Evolutionary conservation across 2,329 filamentous ascomycete species (phyloP).

Genomic region (Botrytis fabae): DNA sequence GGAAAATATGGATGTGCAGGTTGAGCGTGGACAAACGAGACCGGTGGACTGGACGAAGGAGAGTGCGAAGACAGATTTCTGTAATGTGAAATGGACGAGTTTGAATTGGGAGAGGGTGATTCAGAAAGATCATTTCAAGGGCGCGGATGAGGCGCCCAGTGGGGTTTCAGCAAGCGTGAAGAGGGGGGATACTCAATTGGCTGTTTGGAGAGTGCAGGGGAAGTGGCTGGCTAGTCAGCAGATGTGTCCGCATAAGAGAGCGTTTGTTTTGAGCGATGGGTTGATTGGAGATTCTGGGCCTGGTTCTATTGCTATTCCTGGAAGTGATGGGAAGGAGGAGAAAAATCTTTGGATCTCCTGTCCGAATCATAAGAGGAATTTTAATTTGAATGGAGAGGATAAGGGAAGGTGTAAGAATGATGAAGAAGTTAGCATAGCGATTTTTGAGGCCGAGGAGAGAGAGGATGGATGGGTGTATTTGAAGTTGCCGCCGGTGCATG

Average conservation of each 20-base stretch:
- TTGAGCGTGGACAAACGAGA: conserved; percentile 67
- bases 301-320: neutral
- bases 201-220: conserved; percentile 79
- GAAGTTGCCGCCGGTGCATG: conserved; percentile 75
- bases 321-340: neutral
- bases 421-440: conserved; percentile 73
- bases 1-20: conserved; percentile 67
- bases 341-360: conserved; percentile 82
- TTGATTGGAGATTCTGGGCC: conserved; percentile 59
- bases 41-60: conserved; percentile 78
- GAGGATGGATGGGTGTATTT: conserved; percentile 77
- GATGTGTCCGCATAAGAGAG: conserved; percentile 91
- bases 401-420: conserved; percentile 76
- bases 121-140: conserved; percentile 66
- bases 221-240: conserved; percentile 85
- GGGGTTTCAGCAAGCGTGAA: conserved; percentile 78
- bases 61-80: conserved; percentile 69
- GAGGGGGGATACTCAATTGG: conserved; percentile 84
- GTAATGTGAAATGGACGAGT: conserved; percentile 62
- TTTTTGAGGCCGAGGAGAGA: conserved; percentile 74
- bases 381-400: conserved; percentile 65
- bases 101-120: conserved; percentile 81
- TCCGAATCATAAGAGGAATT: conserved; percentile 89
- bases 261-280: conserved; percentile 86
- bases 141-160: conserved; percentile 62